Base-by-base conservation (phyloP, 805 yeast species). In the Wickerhamiella alocasiicola region DNA sequence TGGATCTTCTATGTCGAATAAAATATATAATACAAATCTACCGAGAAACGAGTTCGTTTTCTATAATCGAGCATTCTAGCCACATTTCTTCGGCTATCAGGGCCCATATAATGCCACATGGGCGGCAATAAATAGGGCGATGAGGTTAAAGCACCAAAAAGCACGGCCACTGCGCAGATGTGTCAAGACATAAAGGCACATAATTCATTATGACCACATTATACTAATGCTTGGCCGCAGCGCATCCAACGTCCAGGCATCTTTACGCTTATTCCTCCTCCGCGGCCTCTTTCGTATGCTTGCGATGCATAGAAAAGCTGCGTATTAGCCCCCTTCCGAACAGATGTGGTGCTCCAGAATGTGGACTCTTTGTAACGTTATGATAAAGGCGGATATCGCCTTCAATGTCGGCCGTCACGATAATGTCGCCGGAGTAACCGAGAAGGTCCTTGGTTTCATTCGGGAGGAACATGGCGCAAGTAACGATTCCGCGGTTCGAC, bases 391-490 rank as follows among this genome's bases (percentile, higher is more conserved):
- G 31, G 5, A 42, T 20, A 16, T 33, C 33, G 2, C 45, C 45
- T 5, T 37, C 30, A 7, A 23, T 37, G 9, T 36, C 39, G 18
- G 33, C 19, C 7, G 39, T 37, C 13, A 37, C 39, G 17, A 42
- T 37, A 13, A 42, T 30, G 16, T 32, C 34, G 26, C 24, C 25
- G 13, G 31, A 15, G n/a, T 28, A 28, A 12, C 17, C 19, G 15
- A 41, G 24, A 18, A 39, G 23, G 16, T 27, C 31, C 23, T 32
- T 32, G 3, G 44, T 36, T 6, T 25, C 19, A 6, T 29, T n/a
- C 6, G 46, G 46, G 15, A 37, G 38, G 25, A 44, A 44, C 13
- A 31, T 6, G 27, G 46, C 46, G 12, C 40, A 26, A 4, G 44
- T 39, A 2, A 31, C 38, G 3, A 27, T 25, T 12, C 34, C 30